Conservation (phyloP, 805 yeast genomes). For the Candida pseudofarinosa region DNA sequence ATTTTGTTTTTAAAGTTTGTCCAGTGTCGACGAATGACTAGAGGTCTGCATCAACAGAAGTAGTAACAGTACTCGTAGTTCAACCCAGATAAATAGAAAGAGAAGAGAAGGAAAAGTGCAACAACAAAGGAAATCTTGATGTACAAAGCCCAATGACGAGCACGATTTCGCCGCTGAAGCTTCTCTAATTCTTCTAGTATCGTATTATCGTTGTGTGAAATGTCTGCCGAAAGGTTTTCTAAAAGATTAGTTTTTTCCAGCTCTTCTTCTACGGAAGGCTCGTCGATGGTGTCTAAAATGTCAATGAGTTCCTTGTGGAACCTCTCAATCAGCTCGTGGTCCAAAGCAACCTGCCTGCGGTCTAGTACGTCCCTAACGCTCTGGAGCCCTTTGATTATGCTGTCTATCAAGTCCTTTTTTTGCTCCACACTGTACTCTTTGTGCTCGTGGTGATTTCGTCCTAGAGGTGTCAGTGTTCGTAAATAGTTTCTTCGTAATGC, state of each 20-base stretch:
- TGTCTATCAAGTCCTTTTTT: neutral
- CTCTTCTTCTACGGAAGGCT: neutral
- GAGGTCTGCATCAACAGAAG: slow-evolving; percentile 21
- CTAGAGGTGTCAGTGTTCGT: neutral
- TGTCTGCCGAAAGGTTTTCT: slow-evolving; percentile 2
- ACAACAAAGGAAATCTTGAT: neutral
- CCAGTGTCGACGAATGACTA: neutral
- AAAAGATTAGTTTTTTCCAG: neutral
- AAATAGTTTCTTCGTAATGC: slow-evolving; percentile 3
- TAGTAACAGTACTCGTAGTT: slow-evolving; percentile 39
- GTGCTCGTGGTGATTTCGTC: neutral
- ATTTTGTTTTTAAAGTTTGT: too few relatives aligned
- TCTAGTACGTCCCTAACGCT: neutral
- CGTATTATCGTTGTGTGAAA: slow-evolving; percentile 1
- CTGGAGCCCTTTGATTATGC: neutral
- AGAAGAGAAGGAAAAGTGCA: slow-evolving; percentile 14
- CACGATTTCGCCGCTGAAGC: slow-evolving; percentile 11
- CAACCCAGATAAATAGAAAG: slow-evolving; percentile 26
- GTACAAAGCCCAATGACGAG: neutral
- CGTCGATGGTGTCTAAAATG: neutral
- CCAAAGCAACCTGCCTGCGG: neutral
- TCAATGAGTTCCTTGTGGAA: neutral
- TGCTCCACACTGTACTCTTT: neutral
- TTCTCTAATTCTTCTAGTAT: slow-evolving; percentile 22
- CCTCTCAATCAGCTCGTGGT: neutral